These are phyloP conservation scores for Vanderwaltozyma verrucispora DNA, from an alignment of 805 yeast genomes.

Conservation along the genomic window DNA sequence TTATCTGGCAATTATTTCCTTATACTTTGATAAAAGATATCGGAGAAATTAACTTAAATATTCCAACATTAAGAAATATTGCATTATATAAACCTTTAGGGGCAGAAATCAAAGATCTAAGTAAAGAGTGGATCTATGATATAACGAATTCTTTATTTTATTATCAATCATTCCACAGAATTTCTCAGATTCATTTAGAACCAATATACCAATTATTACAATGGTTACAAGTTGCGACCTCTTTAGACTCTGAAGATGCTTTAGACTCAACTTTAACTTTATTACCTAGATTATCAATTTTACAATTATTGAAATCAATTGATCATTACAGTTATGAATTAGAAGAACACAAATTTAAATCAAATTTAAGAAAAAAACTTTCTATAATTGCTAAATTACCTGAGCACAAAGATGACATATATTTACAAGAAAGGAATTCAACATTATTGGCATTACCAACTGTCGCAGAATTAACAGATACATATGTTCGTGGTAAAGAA, in stretches of 20 bases:
- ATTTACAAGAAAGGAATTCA: slow-evolving; percentile 42
- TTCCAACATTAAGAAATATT: slow-evolving; percentile 17
- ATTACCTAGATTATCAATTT: slow-evolving; percentile 50
- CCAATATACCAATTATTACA: slow-evolving; percentile 75
- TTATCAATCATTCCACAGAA: slow-evolving; percentile 52
- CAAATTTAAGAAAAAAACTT: slow-evolving; percentile 33
- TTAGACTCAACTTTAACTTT: slow-evolving; percentile 43
- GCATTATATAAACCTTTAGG: slow-evolving; percentile 16
- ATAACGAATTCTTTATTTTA: slow-evolving; percentile 42
- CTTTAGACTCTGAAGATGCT: slow-evolving; percentile 54
- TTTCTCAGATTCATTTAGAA: slow-evolving; percentile 56
- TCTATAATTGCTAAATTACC: slow-evolving; percentile 13
- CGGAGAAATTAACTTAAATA: slow-evolving; percentile 17
- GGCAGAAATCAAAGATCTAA: slow-evolving; percentile 2
- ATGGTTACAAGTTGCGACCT: slow-evolving; percentile 81
- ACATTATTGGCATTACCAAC: slow-evolving; percentile 60
- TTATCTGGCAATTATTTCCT: slow-evolving; percentile 31
- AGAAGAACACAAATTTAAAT: slow-evolving; percentile 58
- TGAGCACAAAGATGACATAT: slow-evolving; percentile 9
- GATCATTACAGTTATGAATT: slow-evolving; percentile 79
- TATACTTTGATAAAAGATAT: slow-evolving; percentile 28
- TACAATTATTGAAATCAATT: slow-evolving; percentile 58
- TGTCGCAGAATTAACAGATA: slow-evolving; percentile 56
- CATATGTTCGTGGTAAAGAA: slow-evolving; percentile 46
- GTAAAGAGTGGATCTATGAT: slow-evolving; percentile 9